Conservation (phyloP, 2,329 filamentous ascomycete species). For the Cladosporium sp. region DNA sequence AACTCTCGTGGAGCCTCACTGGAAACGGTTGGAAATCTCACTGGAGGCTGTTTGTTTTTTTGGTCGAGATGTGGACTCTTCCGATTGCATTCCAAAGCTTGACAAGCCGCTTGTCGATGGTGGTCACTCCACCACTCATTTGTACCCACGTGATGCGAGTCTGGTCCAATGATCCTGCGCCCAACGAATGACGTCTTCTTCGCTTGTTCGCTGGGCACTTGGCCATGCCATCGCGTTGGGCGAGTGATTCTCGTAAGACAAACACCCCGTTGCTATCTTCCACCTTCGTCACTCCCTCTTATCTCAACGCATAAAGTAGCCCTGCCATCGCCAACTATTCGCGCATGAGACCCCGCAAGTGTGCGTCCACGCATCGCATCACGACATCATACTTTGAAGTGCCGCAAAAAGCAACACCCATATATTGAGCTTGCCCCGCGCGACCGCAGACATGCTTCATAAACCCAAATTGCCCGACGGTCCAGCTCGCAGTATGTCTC, state of each 20-base stretch:
- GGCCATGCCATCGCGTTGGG: conserved; percentile 1
- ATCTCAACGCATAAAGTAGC: neutral
- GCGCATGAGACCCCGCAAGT: neutral
- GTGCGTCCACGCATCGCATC: conserved; percentile 1
- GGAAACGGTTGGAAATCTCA: neutral
- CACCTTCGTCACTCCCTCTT: neutral
- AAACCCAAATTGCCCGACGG: conserved; percentile 1
- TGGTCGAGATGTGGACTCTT: neutral
- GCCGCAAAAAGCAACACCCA: neutral
- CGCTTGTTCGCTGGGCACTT: conserved; percentile 8
- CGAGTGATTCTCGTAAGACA: conserved; percentile 13
- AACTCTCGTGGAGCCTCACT: neutral
- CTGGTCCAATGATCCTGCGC: neutral
- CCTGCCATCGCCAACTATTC: neutral
- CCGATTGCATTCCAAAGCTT: neutral
- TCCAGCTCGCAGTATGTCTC: conserved; percentile 31
- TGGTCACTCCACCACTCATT: neutral
- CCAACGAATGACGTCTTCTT: conserved; percentile 2
- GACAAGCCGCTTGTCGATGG: conserved; percentile 1
- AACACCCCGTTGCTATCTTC: conserved; percentile 3
- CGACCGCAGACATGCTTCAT: neutral
- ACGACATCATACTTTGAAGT: neutral
- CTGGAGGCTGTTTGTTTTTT: neutral
- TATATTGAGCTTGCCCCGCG: conserved; percentile 2
- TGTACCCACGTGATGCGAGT: neutral